These are phyloP conservation scores for Hemileccinum impolitum DNA, from an alignment of 768 basidiomycete species.

Conservation along the genomic window DNA sequence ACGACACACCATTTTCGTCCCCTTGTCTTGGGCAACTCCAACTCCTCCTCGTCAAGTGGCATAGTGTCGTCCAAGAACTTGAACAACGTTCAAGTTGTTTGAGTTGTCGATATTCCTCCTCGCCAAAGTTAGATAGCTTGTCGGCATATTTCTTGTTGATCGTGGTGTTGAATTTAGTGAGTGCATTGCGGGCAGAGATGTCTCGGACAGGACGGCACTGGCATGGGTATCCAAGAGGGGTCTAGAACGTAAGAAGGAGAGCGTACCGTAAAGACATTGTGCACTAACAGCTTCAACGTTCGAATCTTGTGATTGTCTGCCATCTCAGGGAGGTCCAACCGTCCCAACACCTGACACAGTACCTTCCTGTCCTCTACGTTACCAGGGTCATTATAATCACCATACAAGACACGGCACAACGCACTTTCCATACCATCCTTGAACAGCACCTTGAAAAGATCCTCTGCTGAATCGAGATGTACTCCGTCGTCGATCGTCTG, in stretches of 20 bases:
- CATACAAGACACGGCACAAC: slow-evolving; percentile 20
- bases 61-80: slow-evolving; percentile 70
- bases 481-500: slow-evolving; percentile 38
- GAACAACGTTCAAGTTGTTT: slow-evolving; percentile 61
- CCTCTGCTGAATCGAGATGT: slow-evolving; percentile 55
- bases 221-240: background rate
- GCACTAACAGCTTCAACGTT: slow-evolving; percentile 57
- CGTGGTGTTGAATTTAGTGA: slow-evolving; percentile 63
- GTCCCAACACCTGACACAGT: slow-evolving; percentile 59
- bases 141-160: slow-evolving; percentile 71
- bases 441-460: slow-evolving; percentile 48
- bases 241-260: background rate
- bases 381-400: background rate
- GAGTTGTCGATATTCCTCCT: slow-evolving; percentile 66
- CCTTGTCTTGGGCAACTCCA: slow-evolving; percentile 37
- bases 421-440: slow-evolving; percentile 50
- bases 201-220: slow-evolving; percentile 62
- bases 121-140: slow-evolving; percentile 67
- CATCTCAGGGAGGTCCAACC: slow-evolving; percentile 63
- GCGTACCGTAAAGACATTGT: slow-evolving; percentile 31
- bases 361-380: slow-evolving; percentile 55
- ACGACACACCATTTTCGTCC: slow-evolving; percentile 49
- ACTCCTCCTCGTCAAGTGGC: slow-evolving; percentile 59
- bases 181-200: slow-evolving; percentile 60
- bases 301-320: slow-evolving; percentile 69